These are phyloP conservation scores for Apiosordaria backusii DNA, from an alignment of 495 filamentous ascomycete species.

Conservation along the genomic window DNA sequence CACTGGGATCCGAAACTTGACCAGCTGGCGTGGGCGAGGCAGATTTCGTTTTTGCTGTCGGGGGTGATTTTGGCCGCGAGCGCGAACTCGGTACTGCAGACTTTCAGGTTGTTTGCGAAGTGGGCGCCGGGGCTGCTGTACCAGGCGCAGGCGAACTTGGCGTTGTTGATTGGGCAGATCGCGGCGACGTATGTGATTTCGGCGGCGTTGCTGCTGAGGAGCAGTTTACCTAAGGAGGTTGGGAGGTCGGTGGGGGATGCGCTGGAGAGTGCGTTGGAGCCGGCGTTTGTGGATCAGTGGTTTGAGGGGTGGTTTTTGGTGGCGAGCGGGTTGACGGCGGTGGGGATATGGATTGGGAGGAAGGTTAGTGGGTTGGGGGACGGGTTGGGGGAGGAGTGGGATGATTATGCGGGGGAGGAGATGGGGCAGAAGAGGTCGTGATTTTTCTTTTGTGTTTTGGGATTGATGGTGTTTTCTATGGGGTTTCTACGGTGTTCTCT, in stretches of 20 bases:
- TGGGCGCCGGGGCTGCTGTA: slow-evolving; percentile 62
- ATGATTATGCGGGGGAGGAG: slow-evolving; percentile 63
- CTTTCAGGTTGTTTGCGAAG: slow-evolving; percentile 68
- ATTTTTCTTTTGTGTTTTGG: slow-evolving; percentile 13
- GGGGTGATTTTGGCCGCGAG: slow-evolving; percentile 74
- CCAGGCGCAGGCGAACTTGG: slow-evolving; percentile 62
- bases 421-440: slow-evolving; percentile 57
- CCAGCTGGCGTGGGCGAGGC: slow-evolving; percentile 65
- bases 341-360: slow-evolving; percentile 65
- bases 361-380: slow-evolving; percentile 48
- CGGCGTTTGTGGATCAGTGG: slow-evolving; percentile 75
- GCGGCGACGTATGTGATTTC: slow-evolving; percentile 76
- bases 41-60: slow-evolving; percentile 73
- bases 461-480: not conserved
- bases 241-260: slow-evolving; percentile 66
- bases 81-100: slow-evolving; percentile 71
- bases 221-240: slow-evolving; percentile 68
- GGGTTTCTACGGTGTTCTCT: not conserved
- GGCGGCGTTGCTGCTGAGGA: slow-evolving; percentile 66
- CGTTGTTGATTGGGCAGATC: slow-evolving; percentile 70
- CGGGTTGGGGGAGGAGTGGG: slow-evolving; percentile 65
- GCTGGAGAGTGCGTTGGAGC: slow-evolving; percentile 65
- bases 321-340: slow-evolving; percentile 57
- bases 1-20: slow-evolving; percentile 71
- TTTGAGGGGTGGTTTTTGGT: slow-evolving; percentile 78